Evolutionary conservation across 2,329 filamentous ascomycete genomes (phyloP).

Genomic region (Exophiala dermatitidis): DNA sequence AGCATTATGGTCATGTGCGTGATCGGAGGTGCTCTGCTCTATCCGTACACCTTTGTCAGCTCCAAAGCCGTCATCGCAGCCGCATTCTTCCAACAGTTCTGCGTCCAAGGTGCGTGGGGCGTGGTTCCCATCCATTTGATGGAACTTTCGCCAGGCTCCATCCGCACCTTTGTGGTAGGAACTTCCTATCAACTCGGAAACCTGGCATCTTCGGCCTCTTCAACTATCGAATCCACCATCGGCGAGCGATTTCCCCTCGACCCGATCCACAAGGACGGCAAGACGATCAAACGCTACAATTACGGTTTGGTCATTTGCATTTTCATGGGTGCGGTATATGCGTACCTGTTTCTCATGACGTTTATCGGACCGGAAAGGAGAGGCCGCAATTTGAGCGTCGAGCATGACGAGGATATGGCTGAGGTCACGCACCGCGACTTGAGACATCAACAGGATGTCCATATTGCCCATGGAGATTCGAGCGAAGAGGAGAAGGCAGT

Average conservation of each 20-base stretch:
- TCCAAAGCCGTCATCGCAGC: slow-evolving; percentile 62
- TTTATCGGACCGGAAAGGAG: slow-evolving; percentile 44
- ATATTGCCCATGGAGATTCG: slow-evolving; percentile 8
- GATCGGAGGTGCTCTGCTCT: slow-evolving; percentile 67
- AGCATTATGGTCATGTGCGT: slow-evolving; percentile 59
- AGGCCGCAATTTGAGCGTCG: slow-evolving; percentile 42
- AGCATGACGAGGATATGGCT: slow-evolving; percentile 42
- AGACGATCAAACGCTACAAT: slow-evolving; percentile 49
- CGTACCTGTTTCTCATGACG: slow-evolving; percentile 49
- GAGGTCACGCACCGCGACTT: slow-evolving; percentile 31
- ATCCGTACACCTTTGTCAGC: slow-evolving; percentile 69
- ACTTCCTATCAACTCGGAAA: slow-evolving; percentile 60
- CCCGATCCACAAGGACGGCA: slow-evolving; percentile 38
- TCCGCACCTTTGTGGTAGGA: slow-evolving; percentile 58
- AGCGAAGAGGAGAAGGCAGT: slow-evolving; percentile 23
- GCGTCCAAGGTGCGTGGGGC: slow-evolving; percentile 69
- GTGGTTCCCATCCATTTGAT: slow-evolving; percentile 64
- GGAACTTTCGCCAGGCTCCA: slow-evolving; percentile 54
- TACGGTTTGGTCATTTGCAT: slow-evolving; percentile 84
- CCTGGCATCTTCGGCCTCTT: slow-evolving; percentile 54
- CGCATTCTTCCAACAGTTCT: slow-evolving; percentile 78
- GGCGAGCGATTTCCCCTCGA: slow-evolving; percentile 68
- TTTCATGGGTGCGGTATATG: slow-evolving; percentile 80
- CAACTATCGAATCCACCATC: slow-evolving; percentile 68
- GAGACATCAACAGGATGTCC: slow-evolving; percentile 10